Evolutionary conservation across 441 rosid genomes (phyloP).

Genomic region (Adansonia rubrostipa): DNA sequence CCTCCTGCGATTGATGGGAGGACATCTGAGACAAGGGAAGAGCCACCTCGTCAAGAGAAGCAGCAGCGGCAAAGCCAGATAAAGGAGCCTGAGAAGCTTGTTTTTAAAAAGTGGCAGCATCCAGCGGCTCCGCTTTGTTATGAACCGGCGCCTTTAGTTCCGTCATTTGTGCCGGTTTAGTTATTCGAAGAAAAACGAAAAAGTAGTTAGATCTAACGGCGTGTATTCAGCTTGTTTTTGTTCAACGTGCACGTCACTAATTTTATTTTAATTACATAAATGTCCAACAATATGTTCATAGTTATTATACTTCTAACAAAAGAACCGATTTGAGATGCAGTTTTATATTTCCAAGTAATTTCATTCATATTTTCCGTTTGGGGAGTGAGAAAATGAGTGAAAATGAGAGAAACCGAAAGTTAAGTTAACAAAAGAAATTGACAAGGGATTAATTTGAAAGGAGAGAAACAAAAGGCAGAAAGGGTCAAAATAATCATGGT

Average conservation of each 20-base stretch:
- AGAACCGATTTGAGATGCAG: neutral
- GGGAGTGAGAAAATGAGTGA: constrained; percentile 18
- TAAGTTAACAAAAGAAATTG: neutral
- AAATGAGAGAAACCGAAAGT: neutral
- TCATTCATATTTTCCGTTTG: neutral
- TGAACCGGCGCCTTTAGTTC: constrained; percentile 51
- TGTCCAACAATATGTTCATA: constrained; percentile 9
- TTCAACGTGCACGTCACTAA: neutral
- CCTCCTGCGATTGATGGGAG: constrained; percentile 45
- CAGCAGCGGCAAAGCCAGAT: constrained; percentile 19
- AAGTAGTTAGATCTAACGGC: constrained; percentile 31
- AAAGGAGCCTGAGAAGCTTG: constrained; percentile 46
- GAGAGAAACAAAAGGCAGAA: neutral
- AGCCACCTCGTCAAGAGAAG: constrained; percentile 34
- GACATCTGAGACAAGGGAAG: constrained; percentile 33
- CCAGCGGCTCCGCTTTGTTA: constrained; percentile 82
- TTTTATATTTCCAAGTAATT: neutral
- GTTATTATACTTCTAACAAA: neutral
- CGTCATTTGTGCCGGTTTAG: constrained; percentile 67
- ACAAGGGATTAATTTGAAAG: neutral
- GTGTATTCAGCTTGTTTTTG: constrained; percentile 24
- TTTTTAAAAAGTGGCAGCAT: constrained; percentile 82
- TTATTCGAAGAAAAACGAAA: constrained; percentile 16
- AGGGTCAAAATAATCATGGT: neutral
- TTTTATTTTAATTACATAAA: neutral